Evolutionary conservation across 495 filamentous ascomycete genomes (phyloP).

Genomic region (Xylaria bambusicola): DNA sequence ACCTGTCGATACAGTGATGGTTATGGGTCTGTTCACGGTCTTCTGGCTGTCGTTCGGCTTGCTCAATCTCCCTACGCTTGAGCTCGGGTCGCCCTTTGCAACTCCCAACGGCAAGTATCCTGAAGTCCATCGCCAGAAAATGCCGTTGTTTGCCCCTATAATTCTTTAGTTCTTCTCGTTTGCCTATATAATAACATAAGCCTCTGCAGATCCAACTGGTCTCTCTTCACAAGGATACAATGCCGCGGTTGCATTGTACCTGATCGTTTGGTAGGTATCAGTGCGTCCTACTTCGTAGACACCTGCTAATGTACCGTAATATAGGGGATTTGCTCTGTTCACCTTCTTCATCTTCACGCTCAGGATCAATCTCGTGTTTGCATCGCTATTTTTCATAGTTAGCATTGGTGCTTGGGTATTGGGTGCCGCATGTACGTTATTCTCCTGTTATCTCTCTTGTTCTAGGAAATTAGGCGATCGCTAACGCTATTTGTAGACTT

Average conservation of each 20-base stretch:
- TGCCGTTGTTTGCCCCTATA: background rate
- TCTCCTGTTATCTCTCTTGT: background rate
- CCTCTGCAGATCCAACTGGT: constrained; percentile 40
- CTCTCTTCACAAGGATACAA: constrained; percentile 48
- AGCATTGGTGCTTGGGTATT: constrained; percentile 52
- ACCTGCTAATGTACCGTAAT: background rate
- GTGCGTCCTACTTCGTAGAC: background rate
- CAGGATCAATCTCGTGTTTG: constrained; percentile 56
- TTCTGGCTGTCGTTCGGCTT: constrained; percentile 48
- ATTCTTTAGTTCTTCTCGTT: background rate
- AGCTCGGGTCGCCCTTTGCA: constrained; percentile 36
- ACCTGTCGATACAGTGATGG: constrained; percentile 31
- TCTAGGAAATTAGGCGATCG: background rate
- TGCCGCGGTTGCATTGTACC: constrained; percentile 49
- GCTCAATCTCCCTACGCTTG: constrained; percentile 40
- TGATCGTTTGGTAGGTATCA: constrained; percentile 46
- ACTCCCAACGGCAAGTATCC: constrained; percentile 26
- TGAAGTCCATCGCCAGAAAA: background rate
- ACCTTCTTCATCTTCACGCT: constrained; percentile 58
- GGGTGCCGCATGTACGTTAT: constrained; percentile 38
- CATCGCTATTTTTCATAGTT: constrained; percentile 52
- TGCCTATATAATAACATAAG: background rate
- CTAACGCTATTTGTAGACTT: constrained; percentile 31
- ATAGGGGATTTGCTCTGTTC: constrained; percentile 51
- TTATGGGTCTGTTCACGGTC: constrained; percentile 43